Conservation (phyloP, 192 early-diverging fungal species). For the Entomortierella beljakovae region DNA sequence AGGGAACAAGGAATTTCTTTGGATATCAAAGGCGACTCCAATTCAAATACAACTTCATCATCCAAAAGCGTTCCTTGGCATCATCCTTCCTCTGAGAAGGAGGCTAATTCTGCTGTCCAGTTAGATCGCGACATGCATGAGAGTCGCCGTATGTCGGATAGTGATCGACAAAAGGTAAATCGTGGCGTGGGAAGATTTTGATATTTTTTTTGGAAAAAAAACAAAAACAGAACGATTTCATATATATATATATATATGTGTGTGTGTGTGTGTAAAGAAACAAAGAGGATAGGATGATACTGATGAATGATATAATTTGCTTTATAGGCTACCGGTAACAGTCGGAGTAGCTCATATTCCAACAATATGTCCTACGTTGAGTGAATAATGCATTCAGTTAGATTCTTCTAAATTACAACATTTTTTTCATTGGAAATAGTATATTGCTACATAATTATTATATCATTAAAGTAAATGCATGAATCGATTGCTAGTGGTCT, state of each 20-base stretch:
- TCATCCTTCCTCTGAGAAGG: slow-evolving; percentile 2
- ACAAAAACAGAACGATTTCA: background rate
- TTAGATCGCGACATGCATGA: slow-evolving; percentile 37
- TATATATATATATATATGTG: too few relatives aligned
- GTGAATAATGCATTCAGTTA: background rate
- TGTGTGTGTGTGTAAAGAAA: too few relatives aligned
- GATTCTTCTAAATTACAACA: background rate
- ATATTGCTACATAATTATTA: too few relatives aligned
- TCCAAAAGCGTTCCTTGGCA: background rate
- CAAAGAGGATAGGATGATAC: too few relatives aligned
- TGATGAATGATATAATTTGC: too few relatives aligned
- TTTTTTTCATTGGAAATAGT: too few relatives aligned
- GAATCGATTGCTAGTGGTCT: too few relatives aligned
- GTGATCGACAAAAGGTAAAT: slow-evolving; percentile 36
- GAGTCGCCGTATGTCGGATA: slow-evolving; percentile 31
- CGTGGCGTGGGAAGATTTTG: too few relatives aligned
- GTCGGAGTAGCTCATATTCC: background rate
- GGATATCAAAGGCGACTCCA: background rate
- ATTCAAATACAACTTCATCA: background rate
- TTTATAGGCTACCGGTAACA: slow-evolving; percentile 10
- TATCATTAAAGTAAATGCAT: too few relatives aligned
- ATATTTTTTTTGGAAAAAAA: too few relatives aligned
- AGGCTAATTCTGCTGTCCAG: slow-evolving; percentile 36
- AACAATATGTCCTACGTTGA: slow-evolving; percentile 27
- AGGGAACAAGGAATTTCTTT: slow-evolving; percentile 5